These are phyloP conservation scores for Brassica hybrid DNA, from an alignment of 441 rosid species.

Conservation along the genomic window DNA sequence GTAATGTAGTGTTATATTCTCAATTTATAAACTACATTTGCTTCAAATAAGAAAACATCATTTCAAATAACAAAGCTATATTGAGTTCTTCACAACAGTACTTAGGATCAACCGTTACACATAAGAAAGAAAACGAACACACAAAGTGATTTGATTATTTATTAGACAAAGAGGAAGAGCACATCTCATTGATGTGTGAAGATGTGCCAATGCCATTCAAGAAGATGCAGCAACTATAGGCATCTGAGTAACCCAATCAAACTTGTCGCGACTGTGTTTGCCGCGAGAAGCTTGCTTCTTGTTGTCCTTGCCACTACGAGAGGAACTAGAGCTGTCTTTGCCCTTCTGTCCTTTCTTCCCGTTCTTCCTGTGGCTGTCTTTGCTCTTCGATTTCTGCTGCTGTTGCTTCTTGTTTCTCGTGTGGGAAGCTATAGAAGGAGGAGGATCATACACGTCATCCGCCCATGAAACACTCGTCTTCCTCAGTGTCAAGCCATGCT, in stretches of 20 bases:
- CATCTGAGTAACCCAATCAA: slow-evolving; percentile 38
- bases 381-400: slow-evolving; percentile 57
- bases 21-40: slow-evolving; percentile 6
- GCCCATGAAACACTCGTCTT: slow-evolving; percentile 79
- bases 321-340: slow-evolving; percentile 45
- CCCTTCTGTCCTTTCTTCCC: slow-evolving; percentile 81
- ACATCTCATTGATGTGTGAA: background rate
- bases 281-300: slow-evolving; percentile 52
- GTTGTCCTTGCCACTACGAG: slow-evolving; percentile 58
- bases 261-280: slow-evolving; percentile 36
- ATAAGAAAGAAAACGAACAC: slow-evolving; percentile 1
- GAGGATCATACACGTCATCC: no score
- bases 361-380: slow-evolving; percentile 45
- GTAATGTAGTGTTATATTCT: slow-evolving; percentile 16
- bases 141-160: slow-evolving; percentile 9
- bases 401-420: slow-evolving; percentile 58
- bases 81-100: slow-evolving; percentile 11
- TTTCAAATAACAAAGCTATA: slow-evolving; percentile 13
- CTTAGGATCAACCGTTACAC: background rate
- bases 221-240: slow-evolving; percentile 43
- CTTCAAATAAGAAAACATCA: slow-evolving; percentile 17
- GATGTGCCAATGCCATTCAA: slow-evolving; percentile 11
- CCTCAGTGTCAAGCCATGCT: slow-evolving; percentile 52
- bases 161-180: slow-evolving; percentile 4
- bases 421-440: slow-evolving; percentile 70